Percentiles rank a stretch among this genome's conserved stretches.
phyloP scores from a whole-genome alignment of 2,329 filamentous ascomycete species.

The Thielaviopsis populi region DNA sequence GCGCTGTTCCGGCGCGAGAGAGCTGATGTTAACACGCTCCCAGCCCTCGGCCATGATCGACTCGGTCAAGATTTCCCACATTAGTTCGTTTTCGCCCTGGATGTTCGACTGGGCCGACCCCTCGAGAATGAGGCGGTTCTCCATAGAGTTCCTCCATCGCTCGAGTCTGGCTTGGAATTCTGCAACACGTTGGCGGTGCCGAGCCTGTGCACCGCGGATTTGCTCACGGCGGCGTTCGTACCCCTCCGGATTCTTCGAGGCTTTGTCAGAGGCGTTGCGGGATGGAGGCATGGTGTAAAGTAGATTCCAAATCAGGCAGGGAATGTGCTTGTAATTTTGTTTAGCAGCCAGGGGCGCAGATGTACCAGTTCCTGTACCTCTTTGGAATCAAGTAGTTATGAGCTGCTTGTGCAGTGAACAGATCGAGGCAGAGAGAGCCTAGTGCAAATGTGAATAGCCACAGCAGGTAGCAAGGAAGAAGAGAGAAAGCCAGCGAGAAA shows the following conservation, averaged over 20 bases:
- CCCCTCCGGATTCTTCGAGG: constrained; percentile 21
- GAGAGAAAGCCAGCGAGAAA: background rate
- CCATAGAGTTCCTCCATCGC: constrained; percentile 33
- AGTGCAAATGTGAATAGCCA: background rate
- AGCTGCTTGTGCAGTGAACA: background rate
- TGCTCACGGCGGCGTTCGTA: constrained; percentile 31
- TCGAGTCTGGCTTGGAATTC: constrained; percentile 41
- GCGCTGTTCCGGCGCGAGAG: constrained; percentile 9
- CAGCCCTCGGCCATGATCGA: constrained; percentile 20
- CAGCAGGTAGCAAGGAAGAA: background rate
- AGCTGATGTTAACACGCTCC: constrained; percentile 9
- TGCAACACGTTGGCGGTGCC: constrained; percentile 41
- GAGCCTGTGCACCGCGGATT: constrained; percentile 38
- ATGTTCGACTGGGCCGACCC: constrained; percentile 28
- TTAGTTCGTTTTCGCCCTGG: constrained; percentile 30
- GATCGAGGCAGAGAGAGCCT: background rate
- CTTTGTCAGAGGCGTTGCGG: constrained; percentile 15
- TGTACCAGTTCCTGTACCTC: background rate
- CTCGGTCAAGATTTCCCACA: constrained; percentile 25
- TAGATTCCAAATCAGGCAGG: background rate
- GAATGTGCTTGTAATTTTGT: background rate
- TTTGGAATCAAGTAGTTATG: background rate
- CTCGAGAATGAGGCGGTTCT: constrained; percentile 31
- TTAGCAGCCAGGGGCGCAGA: background rate
- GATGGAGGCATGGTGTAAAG: background rate